phyloP scores from a whole-genome alignment of 371 early-diverging fungal species.

The Rhizopus sp. region DNA sequence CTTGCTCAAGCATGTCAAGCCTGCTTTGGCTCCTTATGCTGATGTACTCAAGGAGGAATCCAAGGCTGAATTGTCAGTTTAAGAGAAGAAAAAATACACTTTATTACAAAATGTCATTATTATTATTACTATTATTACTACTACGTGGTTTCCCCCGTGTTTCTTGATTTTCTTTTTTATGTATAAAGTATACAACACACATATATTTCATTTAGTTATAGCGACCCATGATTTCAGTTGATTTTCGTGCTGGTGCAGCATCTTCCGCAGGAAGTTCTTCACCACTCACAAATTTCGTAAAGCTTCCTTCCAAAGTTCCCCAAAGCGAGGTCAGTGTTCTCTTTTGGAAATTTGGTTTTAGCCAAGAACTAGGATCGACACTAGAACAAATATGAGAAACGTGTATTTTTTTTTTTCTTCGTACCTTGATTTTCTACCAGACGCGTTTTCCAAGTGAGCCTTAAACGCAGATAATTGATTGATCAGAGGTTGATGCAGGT shows the following conservation, averaged over 20 bases:
- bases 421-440: conserved; percentile 48
- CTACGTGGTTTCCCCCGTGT: not conserved
- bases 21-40: conserved; percentile 82
- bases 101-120: too few species aligned
- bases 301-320: conserved; percentile 70
- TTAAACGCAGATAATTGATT: conserved; percentile 61
- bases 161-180: not conserved
- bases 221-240: conserved; percentile 51
- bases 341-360: conserved; percentile 62
- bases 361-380: conserved; percentile 48
- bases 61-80: conserved; percentile 67
- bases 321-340: conserved; percentile 66
- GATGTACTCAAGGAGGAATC: conserved; percentile 51
- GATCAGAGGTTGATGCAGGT: conserved; percentile 70
- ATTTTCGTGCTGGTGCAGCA: conserved; percentile 35
- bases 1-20: conserved; percentile 78
- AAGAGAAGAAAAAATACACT: conserved; percentile 21
- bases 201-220: conserved; percentile 10
- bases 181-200: conserved; percentile 7
- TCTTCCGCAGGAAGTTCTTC: conserved; percentile 53
- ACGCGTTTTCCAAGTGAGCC: conserved; percentile 45
- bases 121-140: conserved; percentile 1
- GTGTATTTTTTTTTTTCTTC: not conserved
- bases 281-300: conserved; percentile 73
- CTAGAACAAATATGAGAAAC: conserved; percentile 16